Evolutionary conservation across 768 basidiomycete genomes (phyloP), one percentile per base, ranked within the genome.

Genomic region (Amanita exitialis): DNA sequence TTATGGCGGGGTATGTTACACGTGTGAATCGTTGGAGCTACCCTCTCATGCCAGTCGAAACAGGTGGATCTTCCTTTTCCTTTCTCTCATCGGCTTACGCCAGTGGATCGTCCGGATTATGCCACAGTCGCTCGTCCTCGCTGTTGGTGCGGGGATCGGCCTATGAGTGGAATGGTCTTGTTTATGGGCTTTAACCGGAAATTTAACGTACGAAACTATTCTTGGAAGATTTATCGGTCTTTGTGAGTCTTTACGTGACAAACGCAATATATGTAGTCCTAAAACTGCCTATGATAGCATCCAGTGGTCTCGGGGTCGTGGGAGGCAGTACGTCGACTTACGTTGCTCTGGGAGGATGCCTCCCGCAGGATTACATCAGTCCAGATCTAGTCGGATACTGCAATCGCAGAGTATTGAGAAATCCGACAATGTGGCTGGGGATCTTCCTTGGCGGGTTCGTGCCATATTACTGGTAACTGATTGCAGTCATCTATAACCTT

Each of bases 91-190:
- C 27, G 90, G 90, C 54, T 73, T 93, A 48, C 87, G 90, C 44
- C 89, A 91, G 69, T 93, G 89, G 90, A 75, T 93, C 4, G 87
- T 84, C 15, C 79, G 90, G 12, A 78, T 90, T 51, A 91, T 93
- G 80, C 90, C 90, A 1, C 85, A 87, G 54, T 91, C 90, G 3
- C 75, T 93, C 23, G 82, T 90, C 3, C 75, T 90, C 51, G 83
- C 90, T 1, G 86, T 90, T 8, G 90, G 90, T 37, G 80, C 86
- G 35, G 90, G 90, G 53, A 91, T 93, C 58, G 90, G 90, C 53
- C 65, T 92, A n/a, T 87, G 58, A 60, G 80, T 77, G 0, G 20
- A 16, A 34, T 23, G 52, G 12, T 32, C 12, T 32, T 32, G 4
- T 4, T 32, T 4, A 21, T 41, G 43, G 16, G 28, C 34, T 36